Percentiles rank a stretch among this genome's conserved stretches.
Conservation (phyloP, 2,329 filamentous ascomycete genomes). For the Metarhizium robertsii region DNA sequence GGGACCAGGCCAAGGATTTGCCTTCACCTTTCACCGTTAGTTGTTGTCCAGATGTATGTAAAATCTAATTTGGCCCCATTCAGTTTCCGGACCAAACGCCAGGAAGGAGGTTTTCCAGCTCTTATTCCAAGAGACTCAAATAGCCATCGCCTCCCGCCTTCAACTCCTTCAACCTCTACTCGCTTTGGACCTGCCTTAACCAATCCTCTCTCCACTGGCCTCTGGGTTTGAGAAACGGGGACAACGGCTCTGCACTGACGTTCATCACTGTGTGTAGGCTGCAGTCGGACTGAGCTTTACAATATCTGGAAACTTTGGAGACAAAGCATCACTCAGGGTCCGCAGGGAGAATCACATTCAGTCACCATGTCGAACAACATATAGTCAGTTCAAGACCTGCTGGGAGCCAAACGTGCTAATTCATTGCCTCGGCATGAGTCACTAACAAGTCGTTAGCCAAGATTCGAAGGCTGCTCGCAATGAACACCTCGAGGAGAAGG, state of each 20-base stretch:
- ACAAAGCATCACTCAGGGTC: not conserved
- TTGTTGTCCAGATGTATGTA: not conserved
- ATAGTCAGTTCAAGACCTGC: slow-evolving; percentile 7
- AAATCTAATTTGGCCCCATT: not conserved
- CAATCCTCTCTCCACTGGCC: slow-evolving; percentile 3
- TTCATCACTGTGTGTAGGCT: not conserved
- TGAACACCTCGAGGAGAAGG: slow-evolving; percentile 18
- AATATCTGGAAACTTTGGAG: not conserved
- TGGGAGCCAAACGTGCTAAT: not conserved
- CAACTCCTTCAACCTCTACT: slow-evolving; percentile 3
- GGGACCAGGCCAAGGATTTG: not conserved
- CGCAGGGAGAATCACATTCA: not conserved
- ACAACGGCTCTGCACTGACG: not conserved
- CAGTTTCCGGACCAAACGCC: not conserved
- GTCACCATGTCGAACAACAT: slow-evolving; percentile 15
- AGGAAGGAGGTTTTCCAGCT: slow-evolving; percentile 1
- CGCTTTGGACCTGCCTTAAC: slow-evolving; percentile 6
- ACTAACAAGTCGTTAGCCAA: slow-evolving; percentile 4
- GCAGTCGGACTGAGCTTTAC: not conserved
- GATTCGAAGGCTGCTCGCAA: slow-evolving; percentile 10
- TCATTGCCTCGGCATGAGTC: not conserved
- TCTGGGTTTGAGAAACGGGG: not conserved
- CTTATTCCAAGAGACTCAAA: slow-evolving; percentile 6
- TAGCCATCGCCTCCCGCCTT: slow-evolving; percentile 9
- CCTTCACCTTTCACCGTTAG: not conserved